Evolutionary conservation across 768 basidiomycete species (phyloP), one percentile per base, ranked within the genome.

Genomic region (Auricularia auricula-judae): DNA sequence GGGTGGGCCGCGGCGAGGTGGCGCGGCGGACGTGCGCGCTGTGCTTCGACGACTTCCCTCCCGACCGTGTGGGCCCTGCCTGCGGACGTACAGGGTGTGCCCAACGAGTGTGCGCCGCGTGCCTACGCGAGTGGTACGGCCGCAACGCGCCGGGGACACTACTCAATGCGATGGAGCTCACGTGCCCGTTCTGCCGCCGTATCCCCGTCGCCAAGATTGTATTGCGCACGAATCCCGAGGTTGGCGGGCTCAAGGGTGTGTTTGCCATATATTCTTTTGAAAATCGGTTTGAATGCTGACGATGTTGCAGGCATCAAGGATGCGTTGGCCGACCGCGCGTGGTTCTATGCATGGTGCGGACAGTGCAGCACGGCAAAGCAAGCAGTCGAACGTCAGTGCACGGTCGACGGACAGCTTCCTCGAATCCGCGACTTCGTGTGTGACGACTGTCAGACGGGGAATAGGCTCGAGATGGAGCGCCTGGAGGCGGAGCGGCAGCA

Each of bases 51-150:
- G 71, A 71, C 42, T 66, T 67, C 64, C 61, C 65, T 12, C 61
- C 66, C 23, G 51, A 64, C 14, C 70, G 71, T 58, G 71, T 73
- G 36, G 53, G 67, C 34, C 66, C 69, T 8, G 71, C 71, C 0
- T 73, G 72, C 63, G 72, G 72, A 10, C 68, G 71, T 3, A 67
- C 66, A 12, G 71, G 71, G 1, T 73, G 72, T 62, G 29, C 60
- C 8, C 71, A 73, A 47, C 67, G 67, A 23, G 68, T 70, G 36
- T 71, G 72, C 62, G 67, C 69, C 18, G 67, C 35, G 0, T 73
- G 72, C 62, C 63, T 73, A n/a, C 64, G 64, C 16, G 66, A 71
- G 69, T 73, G 71, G 72, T 73, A 73, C 61, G 72, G 70, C 1
- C 62, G 65, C 33, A 72, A 72, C 65, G 62, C 63, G 61, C 71